Percentiles rank a stretch among this genome's conserved stretches.
Conservation (phyloP, 345 rosid species). For the Citrus cavaleriei region DNA sequence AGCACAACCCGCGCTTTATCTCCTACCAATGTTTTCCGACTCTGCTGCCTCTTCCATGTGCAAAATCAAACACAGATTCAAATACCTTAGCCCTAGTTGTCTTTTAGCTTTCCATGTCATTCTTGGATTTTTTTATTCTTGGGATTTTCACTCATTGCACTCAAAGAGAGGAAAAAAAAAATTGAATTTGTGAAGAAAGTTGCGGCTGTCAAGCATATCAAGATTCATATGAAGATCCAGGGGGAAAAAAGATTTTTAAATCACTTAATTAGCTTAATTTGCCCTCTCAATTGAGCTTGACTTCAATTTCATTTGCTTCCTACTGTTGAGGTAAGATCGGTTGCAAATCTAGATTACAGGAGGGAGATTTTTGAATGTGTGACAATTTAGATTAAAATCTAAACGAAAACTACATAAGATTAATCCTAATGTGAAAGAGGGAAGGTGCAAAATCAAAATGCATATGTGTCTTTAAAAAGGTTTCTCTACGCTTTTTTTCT, state of each 20-base stretch:
- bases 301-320: no score
- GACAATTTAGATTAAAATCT: no score
- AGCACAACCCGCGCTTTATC: constrained; percentile 8
- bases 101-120: constrained; percentile 12
- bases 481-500: neutral
- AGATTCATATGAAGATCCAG: neutral
- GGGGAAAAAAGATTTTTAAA: no score
- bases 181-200: neutral
- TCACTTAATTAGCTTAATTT: no score
- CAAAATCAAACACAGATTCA: constrained; percentile 3
- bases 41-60: neutral
- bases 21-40: constrained; percentile 6
- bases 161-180: neutral
- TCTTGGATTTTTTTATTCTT: neutral
- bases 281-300: no score
- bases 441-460: neutral
- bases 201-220: neutral
- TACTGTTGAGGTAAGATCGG: no score
- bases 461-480: neutral
- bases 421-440: neutral
- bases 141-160: neutral
- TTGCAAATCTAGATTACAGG: no score
- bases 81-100: neutral
- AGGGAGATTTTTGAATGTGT: no score
- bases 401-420: neutral